Evolutionary conservation across 495 filamentous ascomycete species (phyloP).

Genomic region (Geopyxis carbonaria): DNA sequence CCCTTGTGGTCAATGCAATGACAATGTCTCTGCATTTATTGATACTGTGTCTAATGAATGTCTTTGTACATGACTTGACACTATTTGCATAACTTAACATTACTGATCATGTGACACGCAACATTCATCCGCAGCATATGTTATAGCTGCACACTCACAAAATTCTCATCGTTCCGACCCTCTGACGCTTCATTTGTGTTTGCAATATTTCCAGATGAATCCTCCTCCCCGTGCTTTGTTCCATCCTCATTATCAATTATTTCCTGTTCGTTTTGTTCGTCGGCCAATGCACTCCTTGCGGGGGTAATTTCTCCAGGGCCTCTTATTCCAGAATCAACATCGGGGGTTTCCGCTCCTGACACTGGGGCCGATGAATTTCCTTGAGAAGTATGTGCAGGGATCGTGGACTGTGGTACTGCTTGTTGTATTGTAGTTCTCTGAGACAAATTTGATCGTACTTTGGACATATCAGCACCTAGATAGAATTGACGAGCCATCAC

Average conservation of each 20-base stretch:
- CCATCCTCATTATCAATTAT: not conserved
- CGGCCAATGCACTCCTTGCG: no score
- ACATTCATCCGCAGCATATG: no score
- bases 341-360: not conserved
- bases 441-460: constrained; percentile 18
- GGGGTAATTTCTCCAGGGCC: not conserved
- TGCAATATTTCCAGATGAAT: not conserved
- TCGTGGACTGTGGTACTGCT: not conserved
- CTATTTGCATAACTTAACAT: no score
- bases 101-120: no score
- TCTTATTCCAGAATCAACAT: not conserved
- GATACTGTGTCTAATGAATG: no score
- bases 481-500: constrained; percentile 92
- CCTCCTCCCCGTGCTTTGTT: not conserved
- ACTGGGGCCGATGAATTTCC: not conserved
- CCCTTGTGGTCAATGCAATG: no score
- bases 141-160: constrained; percentile 3
- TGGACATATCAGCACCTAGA: constrained; percentile 52
- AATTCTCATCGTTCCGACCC: constrained; percentile 2
- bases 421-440: constrained; percentile 5
- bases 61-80: no score
- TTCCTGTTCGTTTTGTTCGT: not conserved
- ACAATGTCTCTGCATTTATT: no score
- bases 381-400: not conserved
- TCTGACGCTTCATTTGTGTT: not conserved